These are phyloP conservation scores for Apiospora malaysiana DNA, from an alignment of 2,329 filamentous ascomycete species.

Conservation along the genomic window DNA sequence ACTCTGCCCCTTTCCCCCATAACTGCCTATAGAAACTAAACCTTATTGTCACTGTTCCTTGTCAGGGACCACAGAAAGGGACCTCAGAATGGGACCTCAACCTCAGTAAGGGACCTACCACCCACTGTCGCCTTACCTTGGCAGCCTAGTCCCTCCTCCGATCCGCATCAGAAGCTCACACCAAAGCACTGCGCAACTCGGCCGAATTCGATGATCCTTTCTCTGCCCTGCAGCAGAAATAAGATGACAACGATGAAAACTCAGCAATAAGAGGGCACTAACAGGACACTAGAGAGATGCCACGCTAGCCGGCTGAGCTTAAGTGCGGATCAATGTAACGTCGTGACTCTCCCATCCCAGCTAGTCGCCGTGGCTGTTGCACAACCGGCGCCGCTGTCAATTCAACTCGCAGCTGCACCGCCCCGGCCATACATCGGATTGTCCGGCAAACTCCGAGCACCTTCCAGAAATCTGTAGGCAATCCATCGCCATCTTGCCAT, in stretches of 20 bases:
- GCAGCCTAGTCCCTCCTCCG: background rate
- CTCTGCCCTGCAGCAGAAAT: background rate
- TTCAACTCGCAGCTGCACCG: background rate
- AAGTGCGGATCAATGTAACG: background rate
- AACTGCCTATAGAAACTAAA: background rate
- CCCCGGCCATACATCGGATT: background rate
- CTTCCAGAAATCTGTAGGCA: background rate
- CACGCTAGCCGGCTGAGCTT: background rate
- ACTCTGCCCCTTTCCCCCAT: conserved; percentile 9
- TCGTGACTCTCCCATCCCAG: background rate
- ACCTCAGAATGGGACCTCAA: too few relatives aligned
- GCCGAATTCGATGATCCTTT: background rate
- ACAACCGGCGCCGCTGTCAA: background rate
- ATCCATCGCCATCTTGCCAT: background rate
- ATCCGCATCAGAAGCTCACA: background rate
- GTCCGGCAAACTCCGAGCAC: background rate
- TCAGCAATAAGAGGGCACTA: background rate
- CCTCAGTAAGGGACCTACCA: too few relatives aligned
- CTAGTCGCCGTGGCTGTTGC: background rate
- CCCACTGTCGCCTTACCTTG: background rate
- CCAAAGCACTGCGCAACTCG: background rate
- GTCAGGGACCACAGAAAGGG: too few relatives aligned
- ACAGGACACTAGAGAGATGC: background rate
- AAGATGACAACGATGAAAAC: background rate
- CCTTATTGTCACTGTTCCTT: background rate